phyloP scores from a whole-genome alignment of 2,329 filamentous ascomycete genomes.

The Aspergillus chevalieri region DNA sequence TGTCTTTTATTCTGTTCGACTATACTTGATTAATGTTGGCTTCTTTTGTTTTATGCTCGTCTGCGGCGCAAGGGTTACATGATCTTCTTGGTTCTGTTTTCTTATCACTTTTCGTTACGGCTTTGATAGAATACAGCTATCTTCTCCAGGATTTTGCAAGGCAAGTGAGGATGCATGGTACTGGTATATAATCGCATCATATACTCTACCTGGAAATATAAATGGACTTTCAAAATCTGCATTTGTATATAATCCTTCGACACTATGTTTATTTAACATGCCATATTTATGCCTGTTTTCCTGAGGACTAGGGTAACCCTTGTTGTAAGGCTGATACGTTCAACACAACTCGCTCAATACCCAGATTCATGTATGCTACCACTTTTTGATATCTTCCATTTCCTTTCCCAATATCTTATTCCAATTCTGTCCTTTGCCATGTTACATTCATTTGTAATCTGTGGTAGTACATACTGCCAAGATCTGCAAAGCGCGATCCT shows the following conservation, averaged over 20 bases:
- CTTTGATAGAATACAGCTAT: neutral
- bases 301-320: too few relatives aligned
- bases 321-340: too few relatives aligned
- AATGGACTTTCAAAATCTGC: neutral
- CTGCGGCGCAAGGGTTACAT: slow-evolving; percentile 7
- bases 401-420: neutral
- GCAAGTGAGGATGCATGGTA: too few relatives aligned
- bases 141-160: neutral
- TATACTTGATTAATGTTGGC: slow-evolving; percentile 6
- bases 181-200: neutral
- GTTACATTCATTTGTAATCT: too few relatives aligned
- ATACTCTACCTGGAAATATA: neutral
- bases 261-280: too few relatives aligned
- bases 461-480: neutral
- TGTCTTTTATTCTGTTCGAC: neutral
- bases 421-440: too few relatives aligned
- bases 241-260: too few relatives aligned
- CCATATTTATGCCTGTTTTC: too few relatives aligned
- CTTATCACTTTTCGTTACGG: slow-evolving; percentile 1
- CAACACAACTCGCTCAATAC: too few relatives aligned
- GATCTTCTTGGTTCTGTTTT: slow-evolving; percentile 5
- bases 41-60: slow-evolving; percentile 9
- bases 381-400: neutral
- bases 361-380: neutral
- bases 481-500: neutral